Conservation (phyloP, 2,329 filamentous ascomycete genomes). For the Fusarium sp. region DNA sequence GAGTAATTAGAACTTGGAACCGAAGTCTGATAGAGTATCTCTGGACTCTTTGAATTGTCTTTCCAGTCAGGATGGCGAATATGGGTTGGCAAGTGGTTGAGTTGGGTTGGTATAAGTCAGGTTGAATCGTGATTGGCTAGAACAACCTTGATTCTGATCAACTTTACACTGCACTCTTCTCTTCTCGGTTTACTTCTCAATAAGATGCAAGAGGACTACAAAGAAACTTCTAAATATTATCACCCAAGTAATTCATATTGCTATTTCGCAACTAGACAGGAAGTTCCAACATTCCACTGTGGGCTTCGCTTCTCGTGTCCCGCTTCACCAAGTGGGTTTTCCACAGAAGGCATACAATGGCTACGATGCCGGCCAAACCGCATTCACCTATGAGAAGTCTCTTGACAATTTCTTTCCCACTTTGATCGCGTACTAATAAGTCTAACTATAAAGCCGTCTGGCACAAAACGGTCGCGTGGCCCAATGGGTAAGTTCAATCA, state of each 20-base stretch:
- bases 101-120: background rate
- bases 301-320: background rate
- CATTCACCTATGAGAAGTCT: background rate
- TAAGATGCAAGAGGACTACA: background rate
- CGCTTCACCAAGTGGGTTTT: background rate
- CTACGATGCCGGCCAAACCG: background rate
- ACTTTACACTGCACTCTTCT: background rate
- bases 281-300: background rate
- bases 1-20: too few relatives aligned
- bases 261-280: background rate
- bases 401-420: background rate
- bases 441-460: background rate
- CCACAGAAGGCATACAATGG: background rate
- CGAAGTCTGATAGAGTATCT: too few relatives aligned
- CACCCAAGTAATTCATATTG: background rate
- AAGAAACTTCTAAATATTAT: background rate
- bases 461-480: slow-evolving; percentile 39
- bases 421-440: background rate
- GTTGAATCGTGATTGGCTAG: background rate
- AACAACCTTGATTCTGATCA: background rate
- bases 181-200: background rate
- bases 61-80: background rate
- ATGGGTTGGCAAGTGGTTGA: background rate
- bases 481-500: slow-evolving; percentile 38
- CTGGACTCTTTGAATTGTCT: background rate